Conservation (phyloP, 1,284 basidiomycete genomes). For the Malassezia brasiliensis region DNA sequence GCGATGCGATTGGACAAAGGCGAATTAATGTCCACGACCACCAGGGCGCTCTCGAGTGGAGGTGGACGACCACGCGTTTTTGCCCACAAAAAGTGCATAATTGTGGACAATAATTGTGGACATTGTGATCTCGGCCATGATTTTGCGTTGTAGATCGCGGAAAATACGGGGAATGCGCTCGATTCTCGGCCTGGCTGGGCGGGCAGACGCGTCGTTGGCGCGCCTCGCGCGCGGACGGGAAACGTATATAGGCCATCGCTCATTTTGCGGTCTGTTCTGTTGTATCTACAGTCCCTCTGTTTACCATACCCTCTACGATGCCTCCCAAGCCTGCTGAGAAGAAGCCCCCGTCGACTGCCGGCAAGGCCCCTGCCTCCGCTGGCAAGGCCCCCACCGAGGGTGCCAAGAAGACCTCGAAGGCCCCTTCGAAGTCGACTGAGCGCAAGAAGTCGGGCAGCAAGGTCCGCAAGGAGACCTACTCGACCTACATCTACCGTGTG, state of each 20-base stretch:
- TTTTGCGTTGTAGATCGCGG: background rate
- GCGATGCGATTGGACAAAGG: background rate
- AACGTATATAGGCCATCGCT: conserved; percentile 20
- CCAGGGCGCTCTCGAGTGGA: too few relatives aligned
- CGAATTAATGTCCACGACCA: background rate
- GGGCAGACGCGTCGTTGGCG: conserved; percentile 4
- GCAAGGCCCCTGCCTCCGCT: conserved; percentile 55
- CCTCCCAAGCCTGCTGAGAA: conserved; percentile 48
- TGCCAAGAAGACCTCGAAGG: conserved; percentile 55
- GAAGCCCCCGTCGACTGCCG: conserved; percentile 55
- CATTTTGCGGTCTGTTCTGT: background rate
- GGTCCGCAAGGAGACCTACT: conserved; percentile 55
- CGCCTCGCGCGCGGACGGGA: conserved; percentile 5
- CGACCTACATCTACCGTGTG: conserved; percentile 52
- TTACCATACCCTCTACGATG: conserved; percentile 24
- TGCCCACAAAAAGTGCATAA: background rate
- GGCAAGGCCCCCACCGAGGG: conserved; percentile 54
- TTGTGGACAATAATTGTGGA: background rate
- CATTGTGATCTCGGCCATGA: conserved; percentile 11
- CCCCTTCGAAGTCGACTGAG: conserved; percentile 53
- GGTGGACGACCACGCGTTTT: background rate
- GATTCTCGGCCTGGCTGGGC: background rate
- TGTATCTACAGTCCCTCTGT: background rate
- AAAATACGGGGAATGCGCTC: background rate
- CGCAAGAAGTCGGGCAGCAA: conserved; percentile 58